Percentiles rank a stretch among this genome's conserved stretches.
phyloP scores from a whole-genome alignment of 371 early-diverging fungal species.

The Zychaea mexicana region DNA sequence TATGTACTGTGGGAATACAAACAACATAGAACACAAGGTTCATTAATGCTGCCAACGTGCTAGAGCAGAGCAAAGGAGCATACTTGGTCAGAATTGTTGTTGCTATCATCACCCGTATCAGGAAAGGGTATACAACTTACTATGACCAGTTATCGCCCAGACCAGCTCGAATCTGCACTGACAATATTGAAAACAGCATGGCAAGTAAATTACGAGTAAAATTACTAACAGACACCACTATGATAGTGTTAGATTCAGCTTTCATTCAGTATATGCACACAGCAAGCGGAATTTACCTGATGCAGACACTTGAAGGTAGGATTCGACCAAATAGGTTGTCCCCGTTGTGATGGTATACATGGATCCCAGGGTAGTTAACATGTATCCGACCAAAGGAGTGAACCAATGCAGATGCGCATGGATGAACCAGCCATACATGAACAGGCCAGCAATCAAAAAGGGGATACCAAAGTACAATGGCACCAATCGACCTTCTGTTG shows the following conservation, averaged over 20 bases:
- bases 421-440: conserved; percentile 45
- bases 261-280: background rate
- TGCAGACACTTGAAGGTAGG: conserved; percentile 29
- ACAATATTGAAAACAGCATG: conserved; percentile 38
- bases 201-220: conserved; percentile 33
- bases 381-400: conserved; percentile 28
- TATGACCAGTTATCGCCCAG: conserved; percentile 43
- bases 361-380: conserved; percentile 28
- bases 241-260: background rate
- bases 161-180: conserved; percentile 23
- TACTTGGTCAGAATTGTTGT: no score
- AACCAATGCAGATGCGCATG: conserved; percentile 26
- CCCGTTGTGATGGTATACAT: conserved; percentile 39
- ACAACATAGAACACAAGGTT: conserved; percentile 10
- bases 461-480: conserved; percentile 31
- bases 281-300: conserved; percentile 38
- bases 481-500: conserved; percentile 24
- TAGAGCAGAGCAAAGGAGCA: background rate
- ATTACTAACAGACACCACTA: conserved; percentile 32
- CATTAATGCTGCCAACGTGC: conserved; percentile 22
- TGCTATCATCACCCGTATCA: background rate
- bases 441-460: conserved; percentile 21
- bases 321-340: conserved; percentile 35
- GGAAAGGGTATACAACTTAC: conserved; percentile 20
- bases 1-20: conserved; percentile 29